Evolutionary conservation across 768 basidiomycete genomes (phyloP).

Genomic region (Phanerochaete carnosa): DNA sequence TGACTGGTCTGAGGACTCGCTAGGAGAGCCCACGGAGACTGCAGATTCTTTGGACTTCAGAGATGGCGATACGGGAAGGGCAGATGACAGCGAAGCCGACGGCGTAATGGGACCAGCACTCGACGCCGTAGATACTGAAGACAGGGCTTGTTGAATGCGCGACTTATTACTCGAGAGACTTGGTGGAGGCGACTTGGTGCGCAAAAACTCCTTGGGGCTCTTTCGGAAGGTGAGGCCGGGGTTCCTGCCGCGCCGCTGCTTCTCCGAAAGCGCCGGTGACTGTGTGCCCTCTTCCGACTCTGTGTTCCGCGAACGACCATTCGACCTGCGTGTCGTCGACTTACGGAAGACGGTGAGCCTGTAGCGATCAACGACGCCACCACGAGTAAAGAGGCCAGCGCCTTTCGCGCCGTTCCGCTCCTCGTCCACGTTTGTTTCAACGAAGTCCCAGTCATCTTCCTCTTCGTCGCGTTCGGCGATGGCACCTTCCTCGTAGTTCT

Average conservation of each 20-base stretch:
- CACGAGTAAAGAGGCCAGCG: conserved; percentile 83
- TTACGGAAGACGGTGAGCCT: conserved; percentile 83
- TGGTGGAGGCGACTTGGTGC: conserved; percentile 65
- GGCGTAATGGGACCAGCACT: conserved; percentile 57
- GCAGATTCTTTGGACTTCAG: conserved; percentile 81
- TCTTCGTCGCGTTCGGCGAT: conserved; percentile 51
- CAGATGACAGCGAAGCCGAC: conserved; percentile 53
- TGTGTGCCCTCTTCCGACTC: conserved; percentile 41
- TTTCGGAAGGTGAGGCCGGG: conserved; percentile 71
- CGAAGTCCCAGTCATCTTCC: conserved; percentile 91
- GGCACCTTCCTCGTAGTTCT: conserved; percentile 40
- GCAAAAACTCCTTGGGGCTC: conserved; percentile 68
- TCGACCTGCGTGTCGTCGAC: conserved; percentile 54
- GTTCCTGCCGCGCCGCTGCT: conserved; percentile 66
- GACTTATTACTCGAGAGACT: conserved; percentile 29
- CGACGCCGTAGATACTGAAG: conserved; percentile 37
- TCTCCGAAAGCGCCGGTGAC: conserved; percentile 42
- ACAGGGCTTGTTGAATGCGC: conserved; percentile 41
- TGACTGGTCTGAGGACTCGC: conserved; percentile 71
- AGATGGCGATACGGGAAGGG: conserved; percentile 52
- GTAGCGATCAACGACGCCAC: conserved; percentile 88
- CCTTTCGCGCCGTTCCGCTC: conserved; percentile 80
- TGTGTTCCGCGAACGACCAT: conserved; percentile 51
- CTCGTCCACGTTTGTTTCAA: conserved; percentile 67
- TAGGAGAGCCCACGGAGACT: conserved; percentile 66